phyloP scores from a whole-genome alignment of 139 green algal genomes.

The Asterochloris erici region DNA sequence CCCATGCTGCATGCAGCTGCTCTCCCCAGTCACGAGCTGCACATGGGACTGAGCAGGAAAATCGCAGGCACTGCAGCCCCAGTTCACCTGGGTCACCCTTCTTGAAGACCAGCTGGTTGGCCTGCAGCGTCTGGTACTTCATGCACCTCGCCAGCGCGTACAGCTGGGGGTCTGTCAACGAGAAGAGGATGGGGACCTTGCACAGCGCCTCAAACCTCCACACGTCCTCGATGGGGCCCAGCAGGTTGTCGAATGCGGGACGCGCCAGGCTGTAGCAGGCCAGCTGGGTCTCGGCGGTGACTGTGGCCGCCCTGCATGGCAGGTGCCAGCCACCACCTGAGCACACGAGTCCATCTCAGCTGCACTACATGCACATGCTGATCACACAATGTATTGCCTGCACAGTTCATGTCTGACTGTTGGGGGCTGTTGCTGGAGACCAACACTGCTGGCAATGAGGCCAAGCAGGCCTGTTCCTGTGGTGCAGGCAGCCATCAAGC shows the following conservation, averaged over 20 bases:
- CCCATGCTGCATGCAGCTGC: too few species aligned
- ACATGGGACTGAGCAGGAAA: not conserved
- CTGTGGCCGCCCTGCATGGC: constrained; percentile 24
- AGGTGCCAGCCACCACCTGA: too few species aligned
- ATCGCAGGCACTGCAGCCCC: not conserved
- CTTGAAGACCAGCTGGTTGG: constrained; percentile 51
- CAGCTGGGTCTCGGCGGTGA: constrained; percentile 47
- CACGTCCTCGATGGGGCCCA: constrained; percentile 78
- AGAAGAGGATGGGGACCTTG: constrained; percentile 76
- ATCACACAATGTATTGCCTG: too few species aligned
- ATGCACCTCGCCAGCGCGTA: constrained; percentile 69
- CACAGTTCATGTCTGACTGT: too few species aligned
- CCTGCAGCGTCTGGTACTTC: constrained; percentile 21
- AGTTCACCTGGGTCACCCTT: constrained; percentile 31
- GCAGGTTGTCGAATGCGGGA: constrained; percentile 72
- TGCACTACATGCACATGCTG: too few species aligned
- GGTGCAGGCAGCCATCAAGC: too few species aligned
- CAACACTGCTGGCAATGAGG: too few species aligned
- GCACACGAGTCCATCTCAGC: too few species aligned
- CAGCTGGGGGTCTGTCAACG: constrained; percentile 71
- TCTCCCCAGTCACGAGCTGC: too few species aligned
- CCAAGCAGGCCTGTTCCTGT: too few species aligned
- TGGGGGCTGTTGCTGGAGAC: too few species aligned
- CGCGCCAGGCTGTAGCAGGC: constrained; percentile 64
- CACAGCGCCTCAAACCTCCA: constrained; percentile 83